Conservation (phyloP, 164 flowering plant species). For the Echeveria elegans region DNA sequence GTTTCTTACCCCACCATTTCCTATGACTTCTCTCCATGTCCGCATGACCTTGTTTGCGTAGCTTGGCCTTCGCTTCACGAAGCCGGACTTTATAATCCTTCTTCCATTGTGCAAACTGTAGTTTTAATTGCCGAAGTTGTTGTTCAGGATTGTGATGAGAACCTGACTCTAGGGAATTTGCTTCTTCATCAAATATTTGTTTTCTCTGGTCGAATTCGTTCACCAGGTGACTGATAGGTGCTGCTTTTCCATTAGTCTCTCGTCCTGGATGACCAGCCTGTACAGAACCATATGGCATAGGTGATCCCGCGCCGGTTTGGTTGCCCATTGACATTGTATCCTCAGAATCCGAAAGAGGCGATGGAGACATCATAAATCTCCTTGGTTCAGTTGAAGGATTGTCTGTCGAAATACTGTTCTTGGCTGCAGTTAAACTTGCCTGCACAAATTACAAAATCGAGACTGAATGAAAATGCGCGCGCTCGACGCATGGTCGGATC, state of each 20-base stretch:
- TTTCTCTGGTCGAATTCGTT: conserved; percentile 67
- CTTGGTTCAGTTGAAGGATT: conserved; percentile 28
- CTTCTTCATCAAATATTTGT: conserved; percentile 63
- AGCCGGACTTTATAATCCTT: conserved; percentile 62
- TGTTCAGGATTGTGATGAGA: conserved; percentile 30
- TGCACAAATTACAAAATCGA: conserved; percentile 24
- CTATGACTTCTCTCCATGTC: conserved; percentile 34
- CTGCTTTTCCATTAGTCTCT: conserved; percentile 30
- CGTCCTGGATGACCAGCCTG: conserved; percentile 21
- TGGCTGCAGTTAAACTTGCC: conserved; percentile 73
- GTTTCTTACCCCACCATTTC: conserved; percentile 73
- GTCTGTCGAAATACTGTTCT: conserved; percentile 43
- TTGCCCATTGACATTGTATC: conserved; percentile 39
- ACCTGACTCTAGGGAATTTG: conserved; percentile 30
- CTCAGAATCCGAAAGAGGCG: conserved; percentile 56
- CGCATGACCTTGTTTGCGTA: conserved; percentile 48
- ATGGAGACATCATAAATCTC: conserved; percentile 35
- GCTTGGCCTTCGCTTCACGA: conserved; percentile 43
- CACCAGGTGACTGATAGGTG: conserved; percentile 30
- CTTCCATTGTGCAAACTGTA: conserved; percentile 65
- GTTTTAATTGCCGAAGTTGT: conserved; percentile 56
- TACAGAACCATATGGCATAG: conserved; percentile 37
- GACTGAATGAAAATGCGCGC: not conserved
- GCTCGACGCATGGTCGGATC: not conserved
- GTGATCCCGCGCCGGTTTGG: conserved; percentile 40